Percentiles rank a stretch among this genome's conserved stretches.
Conservation (phyloP, 2,329 filamentous ascomycete genomes). For the Pestalotiopsis sp. region DNA sequence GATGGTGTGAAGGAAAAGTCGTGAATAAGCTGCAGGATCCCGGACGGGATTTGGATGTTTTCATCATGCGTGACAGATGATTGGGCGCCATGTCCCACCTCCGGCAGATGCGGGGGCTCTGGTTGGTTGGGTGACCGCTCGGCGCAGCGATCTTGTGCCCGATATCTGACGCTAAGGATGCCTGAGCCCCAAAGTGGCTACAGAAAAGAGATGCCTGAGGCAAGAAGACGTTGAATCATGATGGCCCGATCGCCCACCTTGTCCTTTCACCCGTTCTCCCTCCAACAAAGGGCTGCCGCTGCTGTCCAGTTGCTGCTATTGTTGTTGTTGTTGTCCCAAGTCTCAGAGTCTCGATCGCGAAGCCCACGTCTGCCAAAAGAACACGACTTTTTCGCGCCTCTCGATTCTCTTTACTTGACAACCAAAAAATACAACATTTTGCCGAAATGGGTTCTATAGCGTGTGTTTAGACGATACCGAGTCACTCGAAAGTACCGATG, state of each 20-base stretch:
- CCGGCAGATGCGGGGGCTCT: not conserved
- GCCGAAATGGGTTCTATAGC: slow-evolving; percentile 25
- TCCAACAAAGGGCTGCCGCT: slow-evolving; percentile 14
- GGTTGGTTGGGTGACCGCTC: not conserved
- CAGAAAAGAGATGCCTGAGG: not conserved
- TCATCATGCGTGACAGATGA: slow-evolving; percentile 4
- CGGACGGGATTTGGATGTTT: slow-evolving; percentile 3
- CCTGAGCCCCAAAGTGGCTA: slow-evolving; percentile 1
- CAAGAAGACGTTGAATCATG: not conserved
- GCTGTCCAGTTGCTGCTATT: not conserved
- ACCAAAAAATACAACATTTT: not conserved
- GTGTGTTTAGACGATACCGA: slow-evolving; percentile 33
- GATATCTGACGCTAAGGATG: slow-evolving; percentile 6
- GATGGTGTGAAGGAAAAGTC: slow-evolving; percentile 5
- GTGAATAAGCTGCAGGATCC: slow-evolving; percentile 1
- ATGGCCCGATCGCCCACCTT: slow-evolving; percentile 4
- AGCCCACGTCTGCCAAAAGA: not conserved
- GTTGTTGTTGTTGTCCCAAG: slow-evolving; percentile 1
- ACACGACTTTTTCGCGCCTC: not conserved
- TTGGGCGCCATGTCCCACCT: slow-evolving; percentile 3
- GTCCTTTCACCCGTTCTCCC: slow-evolving; percentile 8
- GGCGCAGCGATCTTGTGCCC: slow-evolving; percentile 10
- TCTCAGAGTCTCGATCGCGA: slow-evolving; percentile 3
- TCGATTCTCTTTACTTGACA: not conserved
- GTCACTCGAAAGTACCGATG: slow-evolving; percentile 17